phyloP scores from a whole-genome alignment of 2,329 filamentous ascomycete genomes.

The Microdochium bolleyi region DNA sequence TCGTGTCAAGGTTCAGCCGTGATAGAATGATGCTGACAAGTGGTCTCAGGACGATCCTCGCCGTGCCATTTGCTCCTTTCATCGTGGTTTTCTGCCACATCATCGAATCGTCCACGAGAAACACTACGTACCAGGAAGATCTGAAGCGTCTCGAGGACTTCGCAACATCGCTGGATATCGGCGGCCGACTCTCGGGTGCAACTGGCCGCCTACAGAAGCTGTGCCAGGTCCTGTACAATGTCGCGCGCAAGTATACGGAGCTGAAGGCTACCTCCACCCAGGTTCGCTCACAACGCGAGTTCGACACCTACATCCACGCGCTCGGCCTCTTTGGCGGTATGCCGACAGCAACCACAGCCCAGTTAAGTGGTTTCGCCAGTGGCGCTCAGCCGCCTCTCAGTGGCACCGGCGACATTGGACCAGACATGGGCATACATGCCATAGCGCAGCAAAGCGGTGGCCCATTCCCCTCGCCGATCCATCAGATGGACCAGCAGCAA shows the following conservation, averaged over 20 bases:
- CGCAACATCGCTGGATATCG: conserved; percentile 43
- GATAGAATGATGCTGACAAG: too few relatives aligned
- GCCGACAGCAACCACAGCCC: neutral
- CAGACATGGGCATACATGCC: conserved; percentile 8
- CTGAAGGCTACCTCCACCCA: conserved; percentile 36
- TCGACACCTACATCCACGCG: conserved; percentile 57
- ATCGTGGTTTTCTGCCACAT: conserved; percentile 52
- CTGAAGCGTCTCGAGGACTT: conserved; percentile 48
- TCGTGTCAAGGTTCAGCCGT: neutral
- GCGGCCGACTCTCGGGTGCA: conserved; percentile 45
- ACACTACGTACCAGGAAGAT: conserved; percentile 29
- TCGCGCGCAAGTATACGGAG: conserved; percentile 54
- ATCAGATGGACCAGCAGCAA: conserved; percentile 19
- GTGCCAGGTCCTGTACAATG: conserved; percentile 52
- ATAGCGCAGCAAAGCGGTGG: neutral
- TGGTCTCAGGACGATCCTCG: conserved; percentile 37
- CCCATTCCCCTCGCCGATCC: conserved; percentile 3
- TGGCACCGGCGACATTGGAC: conserved; percentile 20
- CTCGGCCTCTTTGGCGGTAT: conserved; percentile 38
- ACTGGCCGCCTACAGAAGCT: conserved; percentile 54
- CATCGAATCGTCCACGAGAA: conserved; percentile 34
- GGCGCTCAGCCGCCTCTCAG: conserved; percentile 8
- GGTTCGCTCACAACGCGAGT: conserved; percentile 46
- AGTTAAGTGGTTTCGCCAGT: conserved; percentile 6
- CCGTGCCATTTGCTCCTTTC: conserved; percentile 51